phyloP scores from a whole-genome alignment of 805 yeast species.

The Nakazawaea anatomiae region DNA sequence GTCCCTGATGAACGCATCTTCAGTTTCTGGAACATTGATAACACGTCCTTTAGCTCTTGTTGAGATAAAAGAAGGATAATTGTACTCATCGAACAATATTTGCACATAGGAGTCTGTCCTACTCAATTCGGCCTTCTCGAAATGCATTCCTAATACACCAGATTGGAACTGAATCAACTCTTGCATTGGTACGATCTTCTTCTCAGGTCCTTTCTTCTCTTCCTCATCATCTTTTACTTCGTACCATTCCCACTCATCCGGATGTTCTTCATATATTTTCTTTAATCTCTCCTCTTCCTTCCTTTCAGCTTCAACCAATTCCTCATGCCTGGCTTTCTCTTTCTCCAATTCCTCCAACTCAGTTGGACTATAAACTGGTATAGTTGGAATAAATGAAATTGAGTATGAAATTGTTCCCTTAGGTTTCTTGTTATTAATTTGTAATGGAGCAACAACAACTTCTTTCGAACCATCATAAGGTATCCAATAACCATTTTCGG shows the following conservation, averaged over 20 bases:
- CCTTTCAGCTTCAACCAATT: constrained; percentile 29
- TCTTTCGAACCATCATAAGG: constrained; percentile 44
- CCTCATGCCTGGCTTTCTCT: constrained; percentile 31
- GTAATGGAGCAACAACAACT: constrained; percentile 28
- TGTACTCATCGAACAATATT: constrained; percentile 58
- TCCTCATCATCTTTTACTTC: constrained; percentile 36
- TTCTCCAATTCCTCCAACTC: constrained; percentile 45
- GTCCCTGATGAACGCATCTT: constrained; percentile 65
- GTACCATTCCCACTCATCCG: constrained; percentile 62
- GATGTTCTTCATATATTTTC: constrained; percentile 47
- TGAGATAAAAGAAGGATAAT: constrained; percentile 52
- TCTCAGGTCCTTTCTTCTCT: constrained; percentile 25
- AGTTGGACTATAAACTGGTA: constrained; percentile 54
- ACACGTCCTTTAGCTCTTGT: constrained; percentile 40
- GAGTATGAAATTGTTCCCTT: constrained; percentile 49
- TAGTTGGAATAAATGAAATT: constrained; percentile 58
- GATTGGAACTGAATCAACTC: constrained; percentile 50
- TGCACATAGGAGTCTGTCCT: constrained; percentile 49
- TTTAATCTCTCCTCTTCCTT: constrained; percentile 44
- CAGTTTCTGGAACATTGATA: constrained; percentile 39
- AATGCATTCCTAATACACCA: constrained; percentile 55
- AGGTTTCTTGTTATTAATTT: constrained; percentile 32
- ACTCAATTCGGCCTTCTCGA: constrained; percentile 42
- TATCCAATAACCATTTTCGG: constrained; percentile 33
- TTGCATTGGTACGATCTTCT: constrained; percentile 43